Evolutionary conservation across 2,329 filamentous ascomycete species (phyloP).

Genomic region (Paraphoma chrysanthemicola): DNA sequence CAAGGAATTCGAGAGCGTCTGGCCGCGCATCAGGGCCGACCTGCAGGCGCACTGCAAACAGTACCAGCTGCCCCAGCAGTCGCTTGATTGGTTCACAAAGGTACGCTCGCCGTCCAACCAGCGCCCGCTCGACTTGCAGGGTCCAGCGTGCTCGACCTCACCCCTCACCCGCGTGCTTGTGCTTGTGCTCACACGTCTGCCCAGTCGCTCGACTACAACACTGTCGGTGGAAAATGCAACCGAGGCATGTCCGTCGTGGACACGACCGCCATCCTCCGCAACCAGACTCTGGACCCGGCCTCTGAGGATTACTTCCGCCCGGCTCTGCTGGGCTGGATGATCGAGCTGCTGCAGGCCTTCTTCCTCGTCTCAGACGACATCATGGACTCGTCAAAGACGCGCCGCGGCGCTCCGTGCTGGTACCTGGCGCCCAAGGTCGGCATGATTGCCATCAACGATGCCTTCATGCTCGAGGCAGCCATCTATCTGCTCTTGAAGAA

Average conservation of each 20-base stretch:
- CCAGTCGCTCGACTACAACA: slow-evolving; percentile 84
- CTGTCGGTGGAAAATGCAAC: slow-evolving; percentile 96
- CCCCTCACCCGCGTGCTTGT: too few species aligned
- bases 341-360: slow-evolving; percentile 97
- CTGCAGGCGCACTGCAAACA: slow-evolving; percentile 78
- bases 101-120: slow-evolving; percentile 52
- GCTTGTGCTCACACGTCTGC: slow-evolving; percentile 20
- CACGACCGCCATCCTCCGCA: slow-evolving; percentile 80
- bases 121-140: background rate
- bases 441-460: slow-evolving; percentile 97
- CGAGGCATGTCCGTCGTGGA: slow-evolving; percentile 98
- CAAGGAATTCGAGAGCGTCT: slow-evolving; percentile 88
- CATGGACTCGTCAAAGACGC: slow-evolving; percentile 95
- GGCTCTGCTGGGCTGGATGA: slow-evolving; percentile 93
- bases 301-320: slow-evolving; percentile 80
- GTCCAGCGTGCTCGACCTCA: slow-evolving; percentile 2
- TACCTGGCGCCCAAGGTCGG: slow-evolving; percentile 89
- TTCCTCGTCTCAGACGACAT: slow-evolving; percentile 99
- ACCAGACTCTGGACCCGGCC: slow-evolving; percentile 73
- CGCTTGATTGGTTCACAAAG: slow-evolving; percentile 85
- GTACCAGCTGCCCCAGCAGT: slow-evolving; percentile 83
- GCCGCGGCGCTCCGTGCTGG: slow-evolving; percentile 95
- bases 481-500: slow-evolving; percentile 95
- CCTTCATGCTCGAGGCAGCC: slow-evolving; percentile 89
- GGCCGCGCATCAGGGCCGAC: slow-evolving; percentile 83